Percentiles rank a stretch among this genome's conserved stretches.
phyloP scores from a whole-genome alignment of 257 asterid species.

The Handroanthus guayacan region DNA sequence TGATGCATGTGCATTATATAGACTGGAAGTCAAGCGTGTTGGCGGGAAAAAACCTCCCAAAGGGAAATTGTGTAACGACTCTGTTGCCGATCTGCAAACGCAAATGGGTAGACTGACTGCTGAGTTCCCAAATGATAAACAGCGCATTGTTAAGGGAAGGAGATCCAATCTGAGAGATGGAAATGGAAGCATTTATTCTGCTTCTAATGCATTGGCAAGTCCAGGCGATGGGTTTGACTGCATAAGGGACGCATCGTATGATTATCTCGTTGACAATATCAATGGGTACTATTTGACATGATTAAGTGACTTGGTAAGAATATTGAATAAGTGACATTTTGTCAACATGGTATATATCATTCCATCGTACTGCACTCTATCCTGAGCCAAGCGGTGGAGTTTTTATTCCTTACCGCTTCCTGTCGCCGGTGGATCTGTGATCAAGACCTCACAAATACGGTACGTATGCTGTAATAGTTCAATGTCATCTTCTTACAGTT shows the following conservation, averaged over 20 bases:
- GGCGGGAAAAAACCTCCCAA: slow-evolving; percentile 75
- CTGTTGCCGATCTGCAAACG: slow-evolving; percentile 90
- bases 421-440: not conserved
- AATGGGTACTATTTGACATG: slow-evolving; percentile 62
- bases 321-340: slow-evolving; percentile 18
- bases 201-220: slow-evolving; percentile 28
- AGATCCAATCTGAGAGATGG: slow-evolving; percentile 44
- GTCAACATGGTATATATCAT: not conserved
- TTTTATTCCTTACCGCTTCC: slow-evolving; percentile 1
- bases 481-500: slow-evolving; percentile 42
- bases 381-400: slow-evolving; percentile 21
- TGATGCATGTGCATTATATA: slow-evolving; percentile 75
- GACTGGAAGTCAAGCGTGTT: slow-evolving; percentile 77
- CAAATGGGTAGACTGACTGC: slow-evolving; percentile 77
- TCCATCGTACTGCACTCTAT: not conserved
- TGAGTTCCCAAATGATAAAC: slow-evolving; percentile 64
- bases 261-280: slow-evolving; percentile 61
- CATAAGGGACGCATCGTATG: slow-evolving; percentile 45
- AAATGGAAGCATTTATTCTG: slow-evolving; percentile 33
- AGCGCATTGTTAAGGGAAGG: slow-evolving; percentile 49
- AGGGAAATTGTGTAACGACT: slow-evolving; percentile 66
- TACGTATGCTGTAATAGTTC: slow-evolving; percentile 42
- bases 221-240: slow-evolving; percentile 51
- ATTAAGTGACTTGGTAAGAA: not conserved
- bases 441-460: too few species aligned